phyloP scores from a whole-genome alignment of 306 rosid species.

The barrel medic (Medicago truncatula) region MtrunA17r5.0-ANR NC_053046.1:13652501-13653000 shows the following conservation, averaged over 20 bases:
- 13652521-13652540: background rate
- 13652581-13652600: background rate
- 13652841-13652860: background rate
- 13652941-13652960: background rate
- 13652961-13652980: too few relatives aligned
- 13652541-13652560: background rate
- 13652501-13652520: background rate
- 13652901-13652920: background rate
- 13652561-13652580: background rate
- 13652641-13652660: background rate
- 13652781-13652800: background rate
- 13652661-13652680: background rate
- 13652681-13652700: background rate
- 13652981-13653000: too few relatives aligned
- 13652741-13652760: conserved; percentile 15
- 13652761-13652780: conserved; percentile 13
- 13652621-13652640: background rate
- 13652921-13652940: background rate
- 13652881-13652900: background rate
- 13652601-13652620: background rate
- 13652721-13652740: background rate
- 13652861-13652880: background rate
- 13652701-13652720: conserved; percentile 9
- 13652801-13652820: too few relatives aligned
- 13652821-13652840: too few relatives aligned